These are phyloP conservation scores for Raddia distichophylla DNA, from an alignment of 176 grass and related monocot genomes.

Conservation along the genomic window DNA sequence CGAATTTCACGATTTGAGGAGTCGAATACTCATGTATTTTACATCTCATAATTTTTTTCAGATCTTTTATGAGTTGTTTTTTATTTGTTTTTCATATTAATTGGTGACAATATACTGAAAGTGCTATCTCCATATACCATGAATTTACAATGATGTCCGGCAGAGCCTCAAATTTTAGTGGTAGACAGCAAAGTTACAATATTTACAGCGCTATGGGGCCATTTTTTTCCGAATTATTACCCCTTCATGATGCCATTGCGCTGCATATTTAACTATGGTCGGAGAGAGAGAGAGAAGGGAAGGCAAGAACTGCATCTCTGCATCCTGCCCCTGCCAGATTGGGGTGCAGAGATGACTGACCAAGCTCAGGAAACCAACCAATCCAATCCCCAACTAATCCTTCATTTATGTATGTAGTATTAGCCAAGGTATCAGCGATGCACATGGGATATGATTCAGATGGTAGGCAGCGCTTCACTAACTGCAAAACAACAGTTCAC, in stretches of 20 bases:
- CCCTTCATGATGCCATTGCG: neutral
- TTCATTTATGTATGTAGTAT: conserved; percentile 18
- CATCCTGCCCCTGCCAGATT: conserved; percentile 43
- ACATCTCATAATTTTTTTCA: too few species aligned
- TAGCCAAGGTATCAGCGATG: conserved; percentile 4
- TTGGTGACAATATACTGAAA: too few species aligned
- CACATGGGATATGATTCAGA: conserved; percentile 25
- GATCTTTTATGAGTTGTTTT: too few species aligned
- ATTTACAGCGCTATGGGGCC: too few species aligned
- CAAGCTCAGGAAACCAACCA: conserved; percentile 10
- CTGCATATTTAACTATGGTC: conserved; percentile 9
- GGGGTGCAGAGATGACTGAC: conserved; percentile 28
- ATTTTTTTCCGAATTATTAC: too few species aligned
- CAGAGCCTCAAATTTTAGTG: too few species aligned
- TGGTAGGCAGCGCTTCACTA: conserved; percentile 36
- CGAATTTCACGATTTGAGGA: too few species aligned
- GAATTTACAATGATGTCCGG: too few species aligned
- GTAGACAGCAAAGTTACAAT: too few species aligned
- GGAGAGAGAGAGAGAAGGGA: conserved; percentile 1
- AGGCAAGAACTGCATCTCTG: conserved; percentile 25
- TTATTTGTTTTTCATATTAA: too few species aligned
- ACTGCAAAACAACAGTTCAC: conserved; percentile 37
- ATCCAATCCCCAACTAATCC: conserved; percentile 39
- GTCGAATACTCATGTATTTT: too few species aligned
- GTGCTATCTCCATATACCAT: too few species aligned